A percentile compares a stretch with the other conserved stretches of the same genome.
These are phyloP conservation scores for Crithidia acanthocephali DNA, from an alignment of 208 protist genomes.

Conservation along the genomic window DNA sequence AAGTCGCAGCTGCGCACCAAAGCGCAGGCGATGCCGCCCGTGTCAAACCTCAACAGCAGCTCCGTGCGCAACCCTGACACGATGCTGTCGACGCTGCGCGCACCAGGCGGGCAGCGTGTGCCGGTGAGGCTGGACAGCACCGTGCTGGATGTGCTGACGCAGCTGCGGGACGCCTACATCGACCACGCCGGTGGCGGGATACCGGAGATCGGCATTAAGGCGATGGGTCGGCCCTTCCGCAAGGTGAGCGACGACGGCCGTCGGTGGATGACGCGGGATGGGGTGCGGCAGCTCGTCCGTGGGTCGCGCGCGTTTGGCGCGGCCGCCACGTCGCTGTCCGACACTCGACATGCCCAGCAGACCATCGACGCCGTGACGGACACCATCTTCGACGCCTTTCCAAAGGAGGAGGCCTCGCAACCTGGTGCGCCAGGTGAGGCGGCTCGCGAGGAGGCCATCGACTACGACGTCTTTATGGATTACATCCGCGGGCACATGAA, in stretches of 20 bases:
- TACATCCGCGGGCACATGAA: slow-evolving; percentile 88
- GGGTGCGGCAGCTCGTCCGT: slow-evolving; percentile 72
- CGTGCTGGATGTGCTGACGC: slow-evolving; percentile 47
- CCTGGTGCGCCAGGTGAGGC: slow-evolving; percentile 15
- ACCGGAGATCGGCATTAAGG: slow-evolving; percentile 92
- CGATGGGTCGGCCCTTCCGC: slow-evolving; percentile 88
- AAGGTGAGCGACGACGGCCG: slow-evolving; percentile 66
- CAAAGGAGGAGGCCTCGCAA: slow-evolving; percentile 47
- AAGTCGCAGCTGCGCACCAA: slow-evolving; percentile 59
- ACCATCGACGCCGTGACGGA: slow-evolving; percentile 45
- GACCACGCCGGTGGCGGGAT: slow-evolving; percentile 77
- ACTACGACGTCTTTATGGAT: slow-evolving; percentile 91
- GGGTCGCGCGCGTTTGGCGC: slow-evolving; percentile 67
- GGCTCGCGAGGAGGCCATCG: slow-evolving; percentile 39
- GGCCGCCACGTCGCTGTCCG: slow-evolving; percentile 26
- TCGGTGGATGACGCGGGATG: slow-evolving; percentile 81
- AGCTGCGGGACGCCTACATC: slow-evolving; percentile 85
- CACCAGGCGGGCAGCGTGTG: slow-evolving; percentile 38
- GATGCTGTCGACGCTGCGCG: slow-evolving; percentile 40
- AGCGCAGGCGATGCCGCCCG: slow-evolving; percentile 29
- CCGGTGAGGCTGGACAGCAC: slow-evolving; percentile 47
- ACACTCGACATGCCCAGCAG: slow-evolving; percentile 47
- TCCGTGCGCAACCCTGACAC: slow-evolving; percentile 46
- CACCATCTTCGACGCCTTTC: slow-evolving; percentile 73
- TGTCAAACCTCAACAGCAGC: slow-evolving; percentile 35